A percentile compares a stretch with the other conserved stretches of the same genome.
These are phyloP conservation scores for Paramecium bursaria DNA, from an alignment of 73 alveolate genomes.

Conservation along the genomic window DNA sequence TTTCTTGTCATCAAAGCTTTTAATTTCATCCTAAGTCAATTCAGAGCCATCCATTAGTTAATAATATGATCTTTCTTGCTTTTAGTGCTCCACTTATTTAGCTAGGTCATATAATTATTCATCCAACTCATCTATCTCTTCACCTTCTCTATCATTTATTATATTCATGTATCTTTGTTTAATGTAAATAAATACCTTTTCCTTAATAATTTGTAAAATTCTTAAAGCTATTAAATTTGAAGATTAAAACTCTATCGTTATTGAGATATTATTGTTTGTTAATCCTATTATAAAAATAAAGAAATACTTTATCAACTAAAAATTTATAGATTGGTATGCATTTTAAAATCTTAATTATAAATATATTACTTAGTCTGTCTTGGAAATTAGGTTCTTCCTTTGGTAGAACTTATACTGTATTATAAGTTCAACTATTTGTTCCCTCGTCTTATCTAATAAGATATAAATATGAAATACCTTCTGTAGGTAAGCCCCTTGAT, in stretches of 20 bases:
- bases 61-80: neutral
- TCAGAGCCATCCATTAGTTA: conserved; percentile 28
- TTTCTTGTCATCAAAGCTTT: conserved; percentile 23
- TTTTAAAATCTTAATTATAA: neutral
- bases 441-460: too few species aligned
- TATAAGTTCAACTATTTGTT: conserved; percentile 12
- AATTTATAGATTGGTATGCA: conserved; percentile 6
- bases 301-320: conserved; percentile 39
- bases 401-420: conserved; percentile 32
- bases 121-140: conserved; percentile 33
- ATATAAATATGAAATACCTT: too few species aligned
- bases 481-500: neutral
- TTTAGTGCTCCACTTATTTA: conserved; percentile 15
- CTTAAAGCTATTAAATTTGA: conserved; percentile 17
- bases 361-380: conserved; percentile 7
- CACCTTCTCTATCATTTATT: conserved; percentile 1
- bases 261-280: conserved; percentile 11
- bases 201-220: conserved; percentile 2
- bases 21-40: conserved; percentile 41
- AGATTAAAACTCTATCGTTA: conserved; percentile 2
- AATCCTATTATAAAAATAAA: conserved; percentile 3
- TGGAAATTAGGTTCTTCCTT: neutral
- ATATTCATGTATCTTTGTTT: conserved; percentile 36
- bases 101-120: conserved; percentile 13
- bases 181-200: conserved; percentile 10